These are phyloP conservation scores for Ananas comosus DNA, from an alignment of 176 grass and related monocot species.

Conservation along the genomic window DNA sequence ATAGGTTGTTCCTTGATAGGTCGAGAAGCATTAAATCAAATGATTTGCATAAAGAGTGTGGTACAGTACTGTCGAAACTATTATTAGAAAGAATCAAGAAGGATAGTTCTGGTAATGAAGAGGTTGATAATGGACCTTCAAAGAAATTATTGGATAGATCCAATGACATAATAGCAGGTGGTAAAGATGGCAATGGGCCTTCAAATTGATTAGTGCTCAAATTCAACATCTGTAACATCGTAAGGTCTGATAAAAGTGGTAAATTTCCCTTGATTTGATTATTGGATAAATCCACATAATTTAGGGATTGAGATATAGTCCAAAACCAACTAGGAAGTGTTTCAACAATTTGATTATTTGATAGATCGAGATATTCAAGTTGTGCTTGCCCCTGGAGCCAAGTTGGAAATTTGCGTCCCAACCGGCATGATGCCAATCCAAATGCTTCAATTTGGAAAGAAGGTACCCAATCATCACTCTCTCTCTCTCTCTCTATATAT, in stretches of 20 bases:
- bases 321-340: constrained; percentile 28
- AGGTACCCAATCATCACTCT: background rate
- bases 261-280: constrained; percentile 11
- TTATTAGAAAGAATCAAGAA: no score
- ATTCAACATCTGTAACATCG: background rate
- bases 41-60: no score
- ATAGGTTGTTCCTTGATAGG: no score
- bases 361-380: background rate
- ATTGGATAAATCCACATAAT: background rate
- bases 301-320: background rate
- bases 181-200: background rate
- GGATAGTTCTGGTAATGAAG: no score
- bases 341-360: constrained; percentile 8
- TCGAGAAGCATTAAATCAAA: background rate
- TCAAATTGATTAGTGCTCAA: constrained; percentile 5
- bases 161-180: background rate
- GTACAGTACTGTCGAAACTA: no score
- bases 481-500: no score
- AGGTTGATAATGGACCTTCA: background rate
- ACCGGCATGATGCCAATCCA: background rate
- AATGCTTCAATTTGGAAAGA: background rate
- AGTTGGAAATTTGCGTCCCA: constrained; percentile 20
- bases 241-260: background rate
- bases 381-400: constrained; percentile 18
- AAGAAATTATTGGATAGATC: background rate